These are phyloP conservation scores for Stevia rebaudiana DNA, from an alignment of 140 eudicot species.

Conservation along the genomic window DNA sequence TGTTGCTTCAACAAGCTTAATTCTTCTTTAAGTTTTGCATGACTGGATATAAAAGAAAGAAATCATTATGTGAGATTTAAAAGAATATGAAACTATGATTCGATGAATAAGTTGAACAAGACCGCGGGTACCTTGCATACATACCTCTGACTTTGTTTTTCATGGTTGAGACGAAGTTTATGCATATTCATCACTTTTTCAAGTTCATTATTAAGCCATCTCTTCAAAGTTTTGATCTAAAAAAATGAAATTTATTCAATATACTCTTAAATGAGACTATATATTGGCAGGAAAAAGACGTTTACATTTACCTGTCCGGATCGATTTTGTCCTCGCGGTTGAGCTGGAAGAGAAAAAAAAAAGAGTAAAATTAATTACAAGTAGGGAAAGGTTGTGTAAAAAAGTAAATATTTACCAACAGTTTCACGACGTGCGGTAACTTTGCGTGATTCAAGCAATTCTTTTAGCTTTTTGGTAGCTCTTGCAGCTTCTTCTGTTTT, in stretches of 20 bases:
- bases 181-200: conserved; percentile 78
- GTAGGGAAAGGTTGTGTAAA: not conserved
- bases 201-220: conserved; percentile 87
- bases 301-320: conserved; percentile 56
- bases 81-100: not conserved
- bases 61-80: conserved; percentile 4
- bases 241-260: conserved; percentile 9
- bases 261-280: not conserved
- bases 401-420: conserved; percentile 25
- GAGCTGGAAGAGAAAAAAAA: conserved; percentile 20
- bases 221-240: conserved; percentile 69
- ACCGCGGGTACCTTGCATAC: conserved; percentile 24
- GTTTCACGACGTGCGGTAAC: conserved; percentile 33
- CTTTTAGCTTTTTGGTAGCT: conserved; percentile 58
- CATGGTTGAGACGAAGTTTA: conserved; percentile 78
- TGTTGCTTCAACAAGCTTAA: conserved; percentile 66
- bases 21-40: conserved; percentile 81
- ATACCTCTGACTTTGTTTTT: conserved; percentile 76
- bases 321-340: conserved; percentile 47
- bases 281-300: conserved; percentile 7
- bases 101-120: not conserved
- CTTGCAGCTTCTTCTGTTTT: conserved; percentile 70
- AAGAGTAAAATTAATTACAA: conserved; percentile 17
- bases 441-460: conserved; percentile 49
- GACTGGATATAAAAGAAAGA: conserved; percentile 42